Evolutionary conservation across 768 basidiomycete genomes (phyloP).

Genomic region (Tulasnella sp.): DNA sequence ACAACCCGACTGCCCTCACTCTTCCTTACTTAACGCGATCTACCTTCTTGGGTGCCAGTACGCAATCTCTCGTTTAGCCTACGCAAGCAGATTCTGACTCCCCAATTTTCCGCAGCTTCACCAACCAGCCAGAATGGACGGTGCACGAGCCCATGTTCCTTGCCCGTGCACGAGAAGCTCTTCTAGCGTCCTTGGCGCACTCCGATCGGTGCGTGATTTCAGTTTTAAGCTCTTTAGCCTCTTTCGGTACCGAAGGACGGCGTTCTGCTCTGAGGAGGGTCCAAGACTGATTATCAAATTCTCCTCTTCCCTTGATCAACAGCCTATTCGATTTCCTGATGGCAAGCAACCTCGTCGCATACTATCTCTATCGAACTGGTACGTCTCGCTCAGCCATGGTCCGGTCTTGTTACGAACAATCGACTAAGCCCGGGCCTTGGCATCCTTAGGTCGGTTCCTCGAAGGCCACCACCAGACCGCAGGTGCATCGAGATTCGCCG

Average conservation of each 20-base stretch:
- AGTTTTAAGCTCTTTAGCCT: not conserved
- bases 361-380: slow-evolving; percentile 13
- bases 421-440: not conserved
- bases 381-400: not conserved
- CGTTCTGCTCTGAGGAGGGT: not conserved
- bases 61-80: not conserved
- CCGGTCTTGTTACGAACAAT: not conserved
- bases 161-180: not conserved
- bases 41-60: not conserved
- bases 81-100: too few species aligned
- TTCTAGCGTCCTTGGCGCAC: slow-evolving; percentile 7
- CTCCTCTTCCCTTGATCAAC: not conserved
- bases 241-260: too few species aligned
- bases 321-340: slow-evolving; percentile 10
- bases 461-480: slow-evolving; percentile 14
- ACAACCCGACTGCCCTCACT: not conserved
- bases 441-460: slow-evolving; percentile 8
- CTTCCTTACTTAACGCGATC: too few species aligned
- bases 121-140: slow-evolving; percentile 3
- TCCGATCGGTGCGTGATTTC: slow-evolving; percentile 3
- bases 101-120: not conserved
- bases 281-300: not conserved
- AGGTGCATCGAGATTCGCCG: slow-evolving; percentile 11
- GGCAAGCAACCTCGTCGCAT: slow-evolving; percentile 9
- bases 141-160: slow-evolving; percentile 12